Percentiles rank a stretch among this genome's conserved stretches.
Conservation (phyloP, 257 asterid species). For the Linaria vulgaris region DNA sequence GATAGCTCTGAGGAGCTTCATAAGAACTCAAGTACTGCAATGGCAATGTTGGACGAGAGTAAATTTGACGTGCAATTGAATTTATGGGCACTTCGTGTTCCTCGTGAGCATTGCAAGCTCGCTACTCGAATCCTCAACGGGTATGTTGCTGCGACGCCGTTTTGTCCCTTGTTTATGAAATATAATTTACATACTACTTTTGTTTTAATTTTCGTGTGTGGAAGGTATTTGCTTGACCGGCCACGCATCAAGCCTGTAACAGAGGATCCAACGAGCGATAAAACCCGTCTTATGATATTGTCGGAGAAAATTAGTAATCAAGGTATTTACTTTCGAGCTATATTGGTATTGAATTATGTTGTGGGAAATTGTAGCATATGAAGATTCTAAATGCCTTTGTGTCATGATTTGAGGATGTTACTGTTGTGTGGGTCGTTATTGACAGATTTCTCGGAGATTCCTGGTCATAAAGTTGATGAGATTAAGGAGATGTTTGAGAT, state of each 20-base stretch:
- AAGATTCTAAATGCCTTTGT: not conserved
- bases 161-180: not conserved
- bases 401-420: not conserved
- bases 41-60: slow-evolving; percentile 55
- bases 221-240: slow-evolving; percentile 76
- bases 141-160: slow-evolving; percentile 28
- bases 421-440: not conserved
- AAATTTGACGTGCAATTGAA: slow-evolving; percentile 59
- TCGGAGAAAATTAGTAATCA: slow-evolving; percentile 64
- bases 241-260: slow-evolving; percentile 84
- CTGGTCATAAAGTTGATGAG: slow-evolving; percentile 62
- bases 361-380: not conserved
- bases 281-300: slow-evolving; percentile 63
- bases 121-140: slow-evolving; percentile 76
- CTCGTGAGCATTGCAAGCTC: slow-evolving; percentile 76
- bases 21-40: not conserved
- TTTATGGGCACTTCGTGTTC: slow-evolving; percentile 73
- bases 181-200: too few relatives aligned
- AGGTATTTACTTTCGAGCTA: slow-evolving; percentile 35
- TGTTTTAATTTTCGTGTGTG: slow-evolving; percentile 20
- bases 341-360: not conserved
- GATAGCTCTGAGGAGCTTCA: too few relatives aligned
- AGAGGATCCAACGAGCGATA: slow-evolving; percentile 71
- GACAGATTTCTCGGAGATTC: slow-evolving; percentile 81
- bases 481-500: slow-evolving; percentile 65